These are phyloP conservation scores for Fusarium transvaalense DNA, from an alignment of 2,329 filamentous ascomycete species.

Conservation along the genomic window DNA sequence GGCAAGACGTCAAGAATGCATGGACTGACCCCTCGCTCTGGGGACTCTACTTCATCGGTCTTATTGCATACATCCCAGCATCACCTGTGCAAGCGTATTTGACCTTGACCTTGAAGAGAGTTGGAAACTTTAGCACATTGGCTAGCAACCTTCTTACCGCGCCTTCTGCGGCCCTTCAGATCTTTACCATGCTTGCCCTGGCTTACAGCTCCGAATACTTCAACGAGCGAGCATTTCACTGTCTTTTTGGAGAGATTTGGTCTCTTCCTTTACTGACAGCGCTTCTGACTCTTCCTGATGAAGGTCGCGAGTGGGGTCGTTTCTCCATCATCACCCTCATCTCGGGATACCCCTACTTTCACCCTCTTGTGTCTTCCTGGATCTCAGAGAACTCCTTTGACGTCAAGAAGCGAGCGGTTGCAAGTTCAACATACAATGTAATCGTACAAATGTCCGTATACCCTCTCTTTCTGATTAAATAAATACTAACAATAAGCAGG, in stretches of 20 bases:
- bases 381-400: slow-evolving; percentile 63
- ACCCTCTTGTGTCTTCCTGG: slow-evolving; percentile 66
- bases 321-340: slow-evolving; percentile 66
- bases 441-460: slow-evolving; percentile 57
- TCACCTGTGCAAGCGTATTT: slow-evolving; percentile 63
- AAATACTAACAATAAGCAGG: slow-evolving; percentile 33
- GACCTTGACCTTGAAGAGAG: slow-evolving; percentile 66
- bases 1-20: slow-evolving; percentile 58
- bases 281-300: slow-evolving; percentile 62
- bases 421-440: slow-evolving; percentile 61
- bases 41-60: slow-evolving; percentile 63
- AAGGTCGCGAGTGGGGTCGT: slow-evolving; percentile 63
- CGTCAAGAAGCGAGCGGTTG: slow-evolving; percentile 63
- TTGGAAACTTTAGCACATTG: slow-evolving; percentile 68
- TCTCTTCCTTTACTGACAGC: slow-evolving; percentile 64
- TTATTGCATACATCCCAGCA: slow-evolving; percentile 64
- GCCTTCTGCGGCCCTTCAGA: slow-evolving; percentile 67
- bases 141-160: slow-evolving; percentile 73
- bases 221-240: slow-evolving; percentile 66
- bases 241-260: slow-evolving; percentile 66
- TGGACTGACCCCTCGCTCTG: slow-evolving; percentile 63
- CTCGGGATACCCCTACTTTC: slow-evolving; percentile 69
- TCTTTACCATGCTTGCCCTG: slow-evolving; percentile 66
- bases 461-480: fast-evolving
- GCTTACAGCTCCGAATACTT: slow-evolving; percentile 68